These are phyloP conservation scores for Casuarina cunninghamiana DNA, from an alignment of 306 rosid species.

Conservation along the genomic window DNA sequence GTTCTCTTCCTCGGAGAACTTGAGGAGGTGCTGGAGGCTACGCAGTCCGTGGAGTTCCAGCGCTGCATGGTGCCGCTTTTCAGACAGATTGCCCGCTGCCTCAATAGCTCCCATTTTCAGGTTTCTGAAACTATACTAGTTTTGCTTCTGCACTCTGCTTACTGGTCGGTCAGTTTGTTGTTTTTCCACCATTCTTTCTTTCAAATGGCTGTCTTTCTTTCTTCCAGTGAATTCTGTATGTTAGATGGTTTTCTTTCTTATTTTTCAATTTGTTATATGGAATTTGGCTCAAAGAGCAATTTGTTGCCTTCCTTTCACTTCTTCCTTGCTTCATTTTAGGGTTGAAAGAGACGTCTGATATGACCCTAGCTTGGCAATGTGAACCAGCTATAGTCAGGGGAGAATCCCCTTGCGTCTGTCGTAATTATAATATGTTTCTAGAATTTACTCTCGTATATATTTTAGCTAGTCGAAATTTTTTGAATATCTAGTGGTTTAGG, in stretches of 20 bases:
- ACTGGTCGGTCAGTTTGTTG: background rate
- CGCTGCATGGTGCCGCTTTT: constrained; percentile 98
- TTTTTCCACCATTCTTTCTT: background rate
- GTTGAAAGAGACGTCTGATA: background rate
- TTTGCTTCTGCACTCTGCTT: background rate
- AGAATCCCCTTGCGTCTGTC: background rate
- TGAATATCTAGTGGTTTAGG: background rate
- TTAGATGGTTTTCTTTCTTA: background rate
- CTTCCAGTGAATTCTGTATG: background rate
- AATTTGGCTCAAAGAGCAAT: background rate
- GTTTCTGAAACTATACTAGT: constrained; percentile 40
- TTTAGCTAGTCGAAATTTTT: constrained; percentile 8
- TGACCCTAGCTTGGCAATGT: too few relatives aligned
- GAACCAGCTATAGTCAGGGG: background rate
- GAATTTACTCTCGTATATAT: background rate
- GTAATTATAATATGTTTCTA: background rate
- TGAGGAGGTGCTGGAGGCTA: constrained; percentile 96
- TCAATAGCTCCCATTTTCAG: constrained; percentile 91
- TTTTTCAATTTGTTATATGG: background rate
- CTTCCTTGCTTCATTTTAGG: background rate
- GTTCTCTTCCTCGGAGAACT: constrained; percentile 96
- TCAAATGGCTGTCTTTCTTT: background rate
- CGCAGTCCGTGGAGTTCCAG: constrained; percentile 83
- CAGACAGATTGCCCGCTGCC: constrained; percentile 89
- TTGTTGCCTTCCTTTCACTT: background rate